Percentiles rank a stretch among this genome's conserved stretches.
These are phyloP conservation scores for Endoconidiophora polonica DNA, from an alignment of 2,329 filamentous ascomycete species.

Conservation along the genomic window DNA sequence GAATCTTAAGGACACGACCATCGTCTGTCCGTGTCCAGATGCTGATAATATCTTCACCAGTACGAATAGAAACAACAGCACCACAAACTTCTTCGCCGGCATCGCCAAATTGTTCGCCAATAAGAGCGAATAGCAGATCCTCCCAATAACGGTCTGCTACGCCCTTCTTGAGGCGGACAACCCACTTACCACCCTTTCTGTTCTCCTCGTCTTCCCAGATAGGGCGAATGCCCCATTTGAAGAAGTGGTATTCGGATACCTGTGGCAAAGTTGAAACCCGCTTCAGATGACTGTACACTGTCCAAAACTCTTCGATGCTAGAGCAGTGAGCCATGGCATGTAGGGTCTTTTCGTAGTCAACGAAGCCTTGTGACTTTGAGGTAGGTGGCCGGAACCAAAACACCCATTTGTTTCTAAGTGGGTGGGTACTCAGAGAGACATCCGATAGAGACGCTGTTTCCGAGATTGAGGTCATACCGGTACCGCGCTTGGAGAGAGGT, in stretches of 20 bases:
- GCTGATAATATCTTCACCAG: constrained; percentile 91
- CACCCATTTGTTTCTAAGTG: constrained; percentile 76
- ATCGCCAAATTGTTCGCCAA: constrained; percentile 88
- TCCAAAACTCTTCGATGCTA: constrained; percentile 82
- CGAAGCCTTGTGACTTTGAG: constrained; percentile 72
- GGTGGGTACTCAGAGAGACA: constrained; percentile 18
- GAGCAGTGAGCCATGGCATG: constrained; percentile 68
- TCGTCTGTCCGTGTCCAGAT: constrained; percentile 95
- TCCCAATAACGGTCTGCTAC: constrained; percentile 96
- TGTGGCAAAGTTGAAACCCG: constrained; percentile 73
- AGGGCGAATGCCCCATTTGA: constrained; percentile 88
- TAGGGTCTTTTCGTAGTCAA: constrained; percentile 93
- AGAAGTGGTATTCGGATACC: constrained; percentile 95
- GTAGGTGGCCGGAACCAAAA: constrained; percentile 96
- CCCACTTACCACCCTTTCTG: constrained; percentile 92
- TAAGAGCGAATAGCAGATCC: constrained; percentile 73
- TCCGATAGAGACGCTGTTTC: constrained; percentile 13
- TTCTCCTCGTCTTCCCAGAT: constrained; percentile 99
- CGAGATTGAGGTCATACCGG: constrained; percentile 24
- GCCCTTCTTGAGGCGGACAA: constrained; percentile 90
- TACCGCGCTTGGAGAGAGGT: constrained; percentile 18
- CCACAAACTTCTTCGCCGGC: constrained; percentile 90
- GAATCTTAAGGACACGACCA: constrained; percentile 86
- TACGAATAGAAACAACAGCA: constrained; percentile 82
- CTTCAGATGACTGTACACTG: constrained; percentile 76